These are phyloP conservation scores for Macroventuria anomochaeta DNA, from an alignment of 2,329 filamentous ascomycete genomes.

Conservation along the genomic window DNA sequence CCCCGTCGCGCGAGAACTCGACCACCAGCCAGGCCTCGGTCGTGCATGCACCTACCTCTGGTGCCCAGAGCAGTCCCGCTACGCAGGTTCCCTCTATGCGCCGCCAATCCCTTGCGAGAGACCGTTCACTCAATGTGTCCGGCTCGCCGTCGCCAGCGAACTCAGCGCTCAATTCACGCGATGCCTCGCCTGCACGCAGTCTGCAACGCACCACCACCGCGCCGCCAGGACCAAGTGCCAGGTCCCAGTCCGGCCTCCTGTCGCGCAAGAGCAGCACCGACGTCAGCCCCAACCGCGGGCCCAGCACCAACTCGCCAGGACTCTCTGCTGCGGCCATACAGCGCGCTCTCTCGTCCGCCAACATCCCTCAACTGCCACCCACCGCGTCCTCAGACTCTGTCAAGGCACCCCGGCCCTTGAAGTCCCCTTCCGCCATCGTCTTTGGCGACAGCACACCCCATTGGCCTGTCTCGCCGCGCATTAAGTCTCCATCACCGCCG, in stretches of 20 bases:
- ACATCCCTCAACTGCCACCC: constrained; percentile 68
- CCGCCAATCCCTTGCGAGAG: constrained; percentile 34
- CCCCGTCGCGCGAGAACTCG: constrained; percentile 13
- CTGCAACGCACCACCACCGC: constrained; percentile 33
- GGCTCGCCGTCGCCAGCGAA: constrained; percentile 48
- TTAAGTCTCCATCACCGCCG: constrained; percentile 78
- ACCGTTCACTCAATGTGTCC: constrained; percentile 40
- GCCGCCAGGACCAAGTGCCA: constrained; percentile 25
- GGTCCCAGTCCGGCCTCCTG: constrained; percentile 38
- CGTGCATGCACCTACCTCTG: constrained; percentile 18
- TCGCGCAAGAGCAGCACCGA: constrained; percentile 56
- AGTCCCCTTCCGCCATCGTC: constrained; percentile 59
- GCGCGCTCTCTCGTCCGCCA: constrained; percentile 71
- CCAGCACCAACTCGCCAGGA: constrained; percentile 52
- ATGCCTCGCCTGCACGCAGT: constrained; percentile 54
- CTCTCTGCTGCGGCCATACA: constrained; percentile 69
- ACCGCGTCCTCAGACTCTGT: constrained; percentile 67
- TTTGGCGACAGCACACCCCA: constrained; percentile 61
- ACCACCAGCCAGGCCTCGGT: constrained; percentile 12
- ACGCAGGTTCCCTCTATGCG: constrained; percentile 22
- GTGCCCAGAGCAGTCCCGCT: constrained; percentile 19
- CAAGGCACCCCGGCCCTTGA: constrained; percentile 69
- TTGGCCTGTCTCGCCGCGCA: constrained; percentile 78
- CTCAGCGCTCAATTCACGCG: constrained; percentile 56
- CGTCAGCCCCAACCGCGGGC: constrained; percentile 50